Evolutionary conservation across 257 asterid species (phyloP).

Genomic region (Euphrasia confusa): DNA sequence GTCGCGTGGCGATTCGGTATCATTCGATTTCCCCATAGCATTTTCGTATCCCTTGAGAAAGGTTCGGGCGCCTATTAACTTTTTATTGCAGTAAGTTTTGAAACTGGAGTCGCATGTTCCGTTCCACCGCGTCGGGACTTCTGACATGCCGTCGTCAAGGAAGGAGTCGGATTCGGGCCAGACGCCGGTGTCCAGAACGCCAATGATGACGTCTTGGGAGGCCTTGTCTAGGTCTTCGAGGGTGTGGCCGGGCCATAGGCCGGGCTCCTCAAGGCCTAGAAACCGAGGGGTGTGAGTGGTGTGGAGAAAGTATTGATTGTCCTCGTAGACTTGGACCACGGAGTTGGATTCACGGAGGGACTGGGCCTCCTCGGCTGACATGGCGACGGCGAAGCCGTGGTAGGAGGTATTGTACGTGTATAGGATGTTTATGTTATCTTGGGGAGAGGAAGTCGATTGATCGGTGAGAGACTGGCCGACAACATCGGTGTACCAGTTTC

Average conservation of each 20-base stretch:
- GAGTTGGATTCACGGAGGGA: background rate
- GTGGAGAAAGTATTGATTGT: background rate
- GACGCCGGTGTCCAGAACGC: background rate
- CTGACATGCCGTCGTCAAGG: background rate
- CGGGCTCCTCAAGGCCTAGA: background rate
- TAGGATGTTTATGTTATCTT: background rate
- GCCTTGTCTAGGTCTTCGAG: background rate
- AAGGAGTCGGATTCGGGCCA: background rate
- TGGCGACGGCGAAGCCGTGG: background rate
- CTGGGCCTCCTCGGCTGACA: background rate
- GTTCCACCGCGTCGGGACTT: background rate
- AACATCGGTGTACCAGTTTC: background rate
- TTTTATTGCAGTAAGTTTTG: slow-evolving; percentile 28
- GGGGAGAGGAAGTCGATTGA: background rate
- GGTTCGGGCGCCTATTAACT: slow-evolving; percentile 35
- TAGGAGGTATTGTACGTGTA: background rate
- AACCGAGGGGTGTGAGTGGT: background rate
- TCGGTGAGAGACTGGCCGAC: background rate
- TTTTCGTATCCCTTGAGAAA: slow-evolving; percentile 25
- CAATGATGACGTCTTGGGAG: background rate
- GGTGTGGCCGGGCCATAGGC: background rate
- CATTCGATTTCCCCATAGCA: no score
- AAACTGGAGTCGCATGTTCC: background rate
- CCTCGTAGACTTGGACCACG: background rate
- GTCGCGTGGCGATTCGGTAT: slow-evolving; percentile 40